phyloP scores from a whole-genome alignment of 306 rosid species.

The Malus orientalis region DNA sequence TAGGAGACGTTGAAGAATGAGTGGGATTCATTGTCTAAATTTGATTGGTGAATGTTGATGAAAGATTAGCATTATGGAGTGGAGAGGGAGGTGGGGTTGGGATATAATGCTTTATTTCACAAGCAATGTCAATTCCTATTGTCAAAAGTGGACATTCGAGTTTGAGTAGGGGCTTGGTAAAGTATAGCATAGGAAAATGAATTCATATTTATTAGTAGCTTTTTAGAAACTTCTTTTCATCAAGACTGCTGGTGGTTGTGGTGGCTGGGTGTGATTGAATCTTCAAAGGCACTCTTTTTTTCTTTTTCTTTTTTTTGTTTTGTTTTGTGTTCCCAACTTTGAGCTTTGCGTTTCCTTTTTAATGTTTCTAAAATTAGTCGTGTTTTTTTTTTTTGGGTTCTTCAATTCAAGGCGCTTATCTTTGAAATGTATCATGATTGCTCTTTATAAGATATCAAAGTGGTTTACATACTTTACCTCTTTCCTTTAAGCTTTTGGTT shows the following conservation, averaged over 20 bases:
- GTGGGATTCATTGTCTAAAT: neutral
- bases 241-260: neutral
- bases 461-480: neutral
- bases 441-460: too few species aligned
- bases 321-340: neutral
- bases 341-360: neutral
- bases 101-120: neutral
- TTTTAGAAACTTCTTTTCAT: conserved; percentile 1
- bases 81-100: neutral
- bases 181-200: neutral
- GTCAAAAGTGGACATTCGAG: neutral
- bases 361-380: neutral
- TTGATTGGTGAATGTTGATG: neutral
- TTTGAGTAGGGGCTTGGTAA: conserved; percentile 19
- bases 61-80: neutral
- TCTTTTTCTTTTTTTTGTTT: neutral
- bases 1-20: neutral
- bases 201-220: neutral
- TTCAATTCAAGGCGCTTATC: neutral
- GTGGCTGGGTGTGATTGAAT: neutral
- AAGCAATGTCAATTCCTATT: neutral
- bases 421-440: neutral
- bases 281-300: neutral
- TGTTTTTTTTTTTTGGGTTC: neutral
- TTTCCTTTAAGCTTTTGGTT: neutral